Evolutionary conservation across 371 early-diverging fungal genomes (phyloP).

Genomic region (Mortierella sp.): DNA sequence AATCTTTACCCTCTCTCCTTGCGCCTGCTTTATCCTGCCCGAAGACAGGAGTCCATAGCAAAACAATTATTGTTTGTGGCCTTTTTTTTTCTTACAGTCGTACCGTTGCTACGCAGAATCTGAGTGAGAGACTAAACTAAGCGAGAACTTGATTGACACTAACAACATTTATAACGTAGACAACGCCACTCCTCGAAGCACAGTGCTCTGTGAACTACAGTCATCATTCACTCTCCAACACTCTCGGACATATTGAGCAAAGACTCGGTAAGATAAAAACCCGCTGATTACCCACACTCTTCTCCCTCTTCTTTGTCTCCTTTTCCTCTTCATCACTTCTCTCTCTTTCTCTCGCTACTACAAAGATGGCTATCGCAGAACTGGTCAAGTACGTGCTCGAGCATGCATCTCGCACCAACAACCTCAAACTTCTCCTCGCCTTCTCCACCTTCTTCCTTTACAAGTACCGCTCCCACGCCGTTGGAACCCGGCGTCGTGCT

Average conservation of each 20-base stretch:
- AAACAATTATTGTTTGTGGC: background rate
- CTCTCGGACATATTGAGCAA: no score
- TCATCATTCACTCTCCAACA: no score
- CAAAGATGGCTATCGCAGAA: background rate
- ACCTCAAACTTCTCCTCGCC: constrained; percentile 14
- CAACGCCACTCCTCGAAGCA: no score
- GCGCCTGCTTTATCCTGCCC: background rate
- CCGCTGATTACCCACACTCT: background rate
- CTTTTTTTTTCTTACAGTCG: background rate
- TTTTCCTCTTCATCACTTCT: background rate
- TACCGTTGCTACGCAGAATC: background rate
- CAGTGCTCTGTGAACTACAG: no score
- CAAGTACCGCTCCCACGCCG: constrained; percentile 26
- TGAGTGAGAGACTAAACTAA: no score
- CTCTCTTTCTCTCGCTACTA: background rate
- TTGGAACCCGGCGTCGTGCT: constrained; percentile 18
- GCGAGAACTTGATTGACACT: no score
- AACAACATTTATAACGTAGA: no score
- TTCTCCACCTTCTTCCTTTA: background rate
- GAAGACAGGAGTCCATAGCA: background rate
- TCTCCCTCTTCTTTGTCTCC: background rate
- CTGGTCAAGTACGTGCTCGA: background rate
- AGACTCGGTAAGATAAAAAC: background rate
- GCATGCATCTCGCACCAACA: constrained; percentile 19
- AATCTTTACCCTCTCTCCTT: no score